phyloP scores from a whole-genome alignment of 2,329 filamentous ascomycete species.

The Colletotrichum cuscutae region DNA sequence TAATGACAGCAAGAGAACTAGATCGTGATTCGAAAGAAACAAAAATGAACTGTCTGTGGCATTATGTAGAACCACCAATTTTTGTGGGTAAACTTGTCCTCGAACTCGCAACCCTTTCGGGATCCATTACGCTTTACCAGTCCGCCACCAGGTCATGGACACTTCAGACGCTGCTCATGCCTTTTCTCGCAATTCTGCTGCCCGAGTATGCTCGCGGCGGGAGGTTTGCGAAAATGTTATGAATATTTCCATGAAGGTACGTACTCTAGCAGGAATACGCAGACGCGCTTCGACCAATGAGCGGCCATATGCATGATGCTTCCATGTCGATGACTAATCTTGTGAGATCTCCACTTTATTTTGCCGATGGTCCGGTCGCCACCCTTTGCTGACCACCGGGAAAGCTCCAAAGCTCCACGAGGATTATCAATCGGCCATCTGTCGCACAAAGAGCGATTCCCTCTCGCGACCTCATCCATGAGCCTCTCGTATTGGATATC shows the following conservation, averaged over 20 bases:
- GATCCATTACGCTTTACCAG: not conserved
- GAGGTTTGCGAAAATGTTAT: not conserved
- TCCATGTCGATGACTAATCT: constrained; percentile 19
- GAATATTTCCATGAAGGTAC: not conserved
- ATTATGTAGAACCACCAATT: not conserved
- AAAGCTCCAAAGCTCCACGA: not conserved
- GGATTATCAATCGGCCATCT: not conserved
- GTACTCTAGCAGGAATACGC: not conserved
- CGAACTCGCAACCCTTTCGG: not conserved
- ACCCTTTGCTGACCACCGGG: not conserved
- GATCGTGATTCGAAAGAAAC: not conserved
- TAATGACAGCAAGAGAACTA: not conserved
- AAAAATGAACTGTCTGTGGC: not conserved
- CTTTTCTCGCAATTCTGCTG: not conserved
- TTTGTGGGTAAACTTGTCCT: not conserved
- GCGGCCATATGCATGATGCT: constrained; percentile 21
- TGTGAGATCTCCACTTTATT: not conserved
- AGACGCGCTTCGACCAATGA: not conserved
- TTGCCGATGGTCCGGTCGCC: constrained; percentile 1
- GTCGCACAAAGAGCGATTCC: not conserved
- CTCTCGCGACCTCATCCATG: not conserved
- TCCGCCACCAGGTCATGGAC: not conserved
- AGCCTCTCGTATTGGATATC: not conserved
- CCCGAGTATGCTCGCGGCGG: not conserved
- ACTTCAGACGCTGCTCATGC: not conserved